Percentiles rank a stretch among this genome's conserved stretches.
phyloP scores from a whole-genome alignment of 1,139 yeast species.

The Saccharomyces pastorianus region DNA sequence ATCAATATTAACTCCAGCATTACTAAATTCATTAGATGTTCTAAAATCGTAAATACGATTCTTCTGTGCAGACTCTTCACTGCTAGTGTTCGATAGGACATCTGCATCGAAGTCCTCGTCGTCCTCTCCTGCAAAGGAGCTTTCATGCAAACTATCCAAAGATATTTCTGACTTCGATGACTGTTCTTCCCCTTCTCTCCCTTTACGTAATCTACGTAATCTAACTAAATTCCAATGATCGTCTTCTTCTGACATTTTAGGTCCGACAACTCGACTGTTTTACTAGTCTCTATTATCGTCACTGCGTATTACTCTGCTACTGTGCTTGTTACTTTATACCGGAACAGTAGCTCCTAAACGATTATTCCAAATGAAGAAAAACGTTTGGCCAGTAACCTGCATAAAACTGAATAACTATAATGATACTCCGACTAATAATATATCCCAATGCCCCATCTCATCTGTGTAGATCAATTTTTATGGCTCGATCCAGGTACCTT shows the following conservation, averaged over 20 bases:
- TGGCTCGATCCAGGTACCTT: not conserved
- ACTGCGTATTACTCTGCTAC: not conserved
- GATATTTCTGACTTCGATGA: not conserved
- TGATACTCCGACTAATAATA: not conserved
- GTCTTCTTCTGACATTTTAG: not conserved
- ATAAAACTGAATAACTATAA: not conserved
- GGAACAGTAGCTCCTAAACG: not conserved
- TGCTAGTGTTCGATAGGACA: conserved; percentile 17
- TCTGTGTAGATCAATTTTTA: not conserved
- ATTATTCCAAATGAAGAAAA: not conserved
- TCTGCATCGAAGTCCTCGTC: conserved; percentile 14
- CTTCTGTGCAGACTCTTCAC: conserved; percentile 11
- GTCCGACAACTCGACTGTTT: not conserved
- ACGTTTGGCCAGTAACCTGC: not conserved
- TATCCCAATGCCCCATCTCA: not conserved
- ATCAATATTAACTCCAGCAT: not conserved
- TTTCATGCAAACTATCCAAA: conserved; percentile 1
- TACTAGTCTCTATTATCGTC: not conserved
- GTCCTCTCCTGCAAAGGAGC: conserved; percentile 3
- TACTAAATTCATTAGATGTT: not conserved
- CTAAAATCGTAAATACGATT: not conserved
- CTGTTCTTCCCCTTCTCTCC: not conserved
- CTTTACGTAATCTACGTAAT: conserved; percentile 1
- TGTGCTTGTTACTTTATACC: not conserved
- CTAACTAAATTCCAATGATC: not conserved